Conservation (phyloP, 768 basidiomycete species). For the Serendipita indica region DNA sequence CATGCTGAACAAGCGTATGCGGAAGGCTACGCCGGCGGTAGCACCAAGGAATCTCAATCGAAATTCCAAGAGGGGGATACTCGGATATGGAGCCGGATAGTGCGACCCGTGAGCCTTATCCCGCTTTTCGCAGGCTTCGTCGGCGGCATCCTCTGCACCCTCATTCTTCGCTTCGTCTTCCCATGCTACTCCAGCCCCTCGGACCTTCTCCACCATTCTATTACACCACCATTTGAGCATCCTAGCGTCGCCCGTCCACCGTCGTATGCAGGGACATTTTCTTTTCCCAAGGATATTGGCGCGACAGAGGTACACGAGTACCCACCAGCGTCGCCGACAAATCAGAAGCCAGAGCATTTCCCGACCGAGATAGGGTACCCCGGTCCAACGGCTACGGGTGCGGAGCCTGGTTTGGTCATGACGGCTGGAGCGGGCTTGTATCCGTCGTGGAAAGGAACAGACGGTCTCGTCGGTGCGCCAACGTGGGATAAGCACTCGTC, state of each 20-base stretch:
- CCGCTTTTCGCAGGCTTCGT: slow-evolving; percentile 38
- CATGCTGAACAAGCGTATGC: no score
- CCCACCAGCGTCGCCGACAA: slow-evolving; percentile 62
- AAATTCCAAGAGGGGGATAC: no score
- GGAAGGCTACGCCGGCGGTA: not conserved
- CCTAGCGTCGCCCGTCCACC: slow-evolving; percentile 37
- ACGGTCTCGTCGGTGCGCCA: slow-evolving; percentile 16
- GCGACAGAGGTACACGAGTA: slow-evolving; percentile 54
- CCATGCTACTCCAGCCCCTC: slow-evolving; percentile 30
- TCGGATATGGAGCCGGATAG: no score
- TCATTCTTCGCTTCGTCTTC: slow-evolving; percentile 35
- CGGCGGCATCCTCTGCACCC: slow-evolving; percentile 37
- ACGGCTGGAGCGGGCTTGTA: slow-evolving; percentile 26
- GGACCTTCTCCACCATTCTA: slow-evolving; percentile 3
- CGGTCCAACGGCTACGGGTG: slow-evolving; percentile 49
- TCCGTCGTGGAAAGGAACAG: slow-evolving; percentile 49
- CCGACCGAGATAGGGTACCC: slow-evolving; percentile 65
- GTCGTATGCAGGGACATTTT: slow-evolving; percentile 14
- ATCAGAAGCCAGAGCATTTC: slow-evolving; percentile 54
- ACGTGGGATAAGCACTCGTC: not conserved
- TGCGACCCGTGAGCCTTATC: slow-evolving; percentile 14
- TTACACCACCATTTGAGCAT: not conserved
- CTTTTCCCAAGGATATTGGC: slow-evolving; percentile 32
- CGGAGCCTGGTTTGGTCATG: slow-evolving; percentile 17
- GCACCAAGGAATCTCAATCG: not conserved